Conservation (phyloP, 2,329 filamentous ascomycete species). For the Malbranchea cinnamomea region DNA sequence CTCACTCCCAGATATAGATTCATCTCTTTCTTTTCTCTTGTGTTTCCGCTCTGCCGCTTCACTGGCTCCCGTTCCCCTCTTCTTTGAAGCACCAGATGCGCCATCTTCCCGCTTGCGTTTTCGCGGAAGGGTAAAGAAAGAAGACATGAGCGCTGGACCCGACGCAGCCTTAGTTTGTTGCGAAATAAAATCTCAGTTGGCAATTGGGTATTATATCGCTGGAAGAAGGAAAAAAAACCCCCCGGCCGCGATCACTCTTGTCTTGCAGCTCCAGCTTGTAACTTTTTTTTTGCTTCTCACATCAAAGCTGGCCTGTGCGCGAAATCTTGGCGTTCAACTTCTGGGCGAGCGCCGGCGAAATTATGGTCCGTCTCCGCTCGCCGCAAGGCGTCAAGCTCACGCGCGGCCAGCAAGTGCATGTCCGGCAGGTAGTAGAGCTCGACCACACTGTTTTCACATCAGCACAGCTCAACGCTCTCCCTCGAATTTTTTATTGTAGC, state of each 20-base stretch:
- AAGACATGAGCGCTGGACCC: slow-evolving; percentile 59
- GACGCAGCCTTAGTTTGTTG: no score
- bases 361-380: slow-evolving; percentile 20
- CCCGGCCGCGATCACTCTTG: no score
- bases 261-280: no score
- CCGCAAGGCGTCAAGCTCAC: slow-evolving; percentile 27
- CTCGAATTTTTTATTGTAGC: no score
- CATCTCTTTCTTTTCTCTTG: slow-evolving; percentile 37
- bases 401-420: slow-evolving; percentile 17
- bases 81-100: slow-evolving; percentile 30
- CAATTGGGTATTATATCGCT: no score
- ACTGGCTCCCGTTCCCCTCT: slow-evolving; percentile 21
- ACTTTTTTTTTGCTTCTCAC: slow-evolving; percentile 21
- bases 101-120: slow-evolving; percentile 65
- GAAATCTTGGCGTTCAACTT: slow-evolving; percentile 9
- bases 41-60: slow-evolving; percentile 24
- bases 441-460: no score
- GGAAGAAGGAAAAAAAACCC: no score
- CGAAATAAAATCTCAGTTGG: no score
- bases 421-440: no score
- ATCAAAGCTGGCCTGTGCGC: slow-evolving; percentile 18
- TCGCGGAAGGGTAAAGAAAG: slow-evolving; percentile 86
- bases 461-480: no score
- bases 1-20: slow-evolving; percentile 80
- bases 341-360: slow-evolving; percentile 13